A percentile compares a stretch with the other conserved stretches of the same genome.
Evolutionary conservation across 805 yeast genomes (phyloP).

Genomic region (Blastobotrys americana): DNA sequence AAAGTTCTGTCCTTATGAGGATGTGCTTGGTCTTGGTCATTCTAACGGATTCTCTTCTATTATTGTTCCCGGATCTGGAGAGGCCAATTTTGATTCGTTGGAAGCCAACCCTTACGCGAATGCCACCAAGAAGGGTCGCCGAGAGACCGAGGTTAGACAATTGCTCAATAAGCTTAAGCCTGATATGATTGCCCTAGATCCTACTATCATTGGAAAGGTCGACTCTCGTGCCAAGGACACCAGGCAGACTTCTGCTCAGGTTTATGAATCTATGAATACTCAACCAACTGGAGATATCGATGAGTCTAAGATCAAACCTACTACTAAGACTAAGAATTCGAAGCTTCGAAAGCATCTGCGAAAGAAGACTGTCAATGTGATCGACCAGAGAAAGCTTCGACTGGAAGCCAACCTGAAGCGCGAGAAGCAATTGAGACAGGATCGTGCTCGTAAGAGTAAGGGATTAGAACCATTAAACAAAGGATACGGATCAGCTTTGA

Average conservation of each 20-base stretch:
- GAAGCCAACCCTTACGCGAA: conserved; percentile 90
- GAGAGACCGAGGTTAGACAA: conserved; percentile 80
- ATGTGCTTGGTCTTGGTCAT: conserved; percentile 88
- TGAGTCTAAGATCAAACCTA: conserved; percentile 56
- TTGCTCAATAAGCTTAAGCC: conserved; percentile 84
- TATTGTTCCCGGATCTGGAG: conserved; percentile 95
- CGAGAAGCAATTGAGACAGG: conserved; percentile 66
- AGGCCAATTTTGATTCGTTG: conserved; percentile 91
- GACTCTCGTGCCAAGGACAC: conserved; percentile 58
- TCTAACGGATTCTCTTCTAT: conserved; percentile 70
- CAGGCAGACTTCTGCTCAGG: conserved; percentile 49
- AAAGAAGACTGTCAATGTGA: conserved; percentile 76
- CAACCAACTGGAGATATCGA: conserved; percentile 42
- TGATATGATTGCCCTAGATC: conserved; percentile 88
- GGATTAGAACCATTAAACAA: conserved; percentile 42
- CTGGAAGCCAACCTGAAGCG: conserved; percentile 63
- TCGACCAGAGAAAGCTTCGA: conserved; percentile 76
- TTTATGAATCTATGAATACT: conserved; percentile 37
- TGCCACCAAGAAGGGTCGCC: conserved; percentile 88
- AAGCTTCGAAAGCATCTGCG: conserved; percentile 72
- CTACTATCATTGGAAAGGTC: conserved; percentile 76
- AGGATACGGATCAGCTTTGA: conserved; percentile 20
- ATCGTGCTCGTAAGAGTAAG: conserved; percentile 37
- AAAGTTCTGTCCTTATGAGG: conserved; percentile 89
- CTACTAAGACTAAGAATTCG: conserved; percentile 73